phyloP scores from a whole-genome alignment of 2,329 filamentous ascomycete species.

The Diatrype stigma region DNA sequence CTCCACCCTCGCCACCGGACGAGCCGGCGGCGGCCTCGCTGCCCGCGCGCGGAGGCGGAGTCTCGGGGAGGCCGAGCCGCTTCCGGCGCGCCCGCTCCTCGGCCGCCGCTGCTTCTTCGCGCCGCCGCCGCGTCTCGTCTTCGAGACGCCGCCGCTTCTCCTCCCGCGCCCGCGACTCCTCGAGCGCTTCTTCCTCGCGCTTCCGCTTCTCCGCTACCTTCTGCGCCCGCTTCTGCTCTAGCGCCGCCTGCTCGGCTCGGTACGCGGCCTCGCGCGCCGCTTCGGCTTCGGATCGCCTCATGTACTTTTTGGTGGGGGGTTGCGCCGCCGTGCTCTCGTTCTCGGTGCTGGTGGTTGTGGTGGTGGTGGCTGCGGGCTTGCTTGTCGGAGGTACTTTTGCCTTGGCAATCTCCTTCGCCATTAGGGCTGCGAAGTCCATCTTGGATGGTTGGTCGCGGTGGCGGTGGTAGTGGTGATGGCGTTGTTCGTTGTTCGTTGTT shows the following conservation, averaged over 20 bases:
- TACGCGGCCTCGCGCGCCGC: slow-evolving; percentile 77
- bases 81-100: slow-evolving; percentile 71
- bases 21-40: slow-evolving; percentile 39
- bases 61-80: slow-evolving; percentile 74
- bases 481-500: too few species aligned
- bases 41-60: slow-evolving; percentile 39
- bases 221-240: slow-evolving; percentile 67
- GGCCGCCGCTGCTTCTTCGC: slow-evolving; percentile 69
- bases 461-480: neutral
- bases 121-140: slow-evolving; percentile 67
- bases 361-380: too few species aligned
- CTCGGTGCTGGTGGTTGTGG: slow-evolving; percentile 6
- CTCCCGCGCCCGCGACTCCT: slow-evolving; percentile 64
- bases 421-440: slow-evolving; percentile 95
- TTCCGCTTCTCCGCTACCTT: slow-evolving; percentile 77
- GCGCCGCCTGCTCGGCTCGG: slow-evolving; percentile 70
- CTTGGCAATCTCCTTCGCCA: slow-evolving; percentile 90
- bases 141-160: slow-evolving; percentile 79
- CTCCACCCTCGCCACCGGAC: slow-evolving; percentile 39
- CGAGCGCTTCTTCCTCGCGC: slow-evolving; percentile 77
- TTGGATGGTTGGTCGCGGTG: slow-evolving; percentile 18
- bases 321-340: slow-evolving; percentile 5
- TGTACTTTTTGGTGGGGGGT: slow-evolving; percentile 64
- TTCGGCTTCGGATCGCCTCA: slow-evolving; percentile 82
- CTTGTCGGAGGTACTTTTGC: slow-evolving; percentile 53